Evolutionary conservation across 495 filamentous ascomycete genomes (phyloP).

Genomic region (Podospora pseudoanserina): DNA sequence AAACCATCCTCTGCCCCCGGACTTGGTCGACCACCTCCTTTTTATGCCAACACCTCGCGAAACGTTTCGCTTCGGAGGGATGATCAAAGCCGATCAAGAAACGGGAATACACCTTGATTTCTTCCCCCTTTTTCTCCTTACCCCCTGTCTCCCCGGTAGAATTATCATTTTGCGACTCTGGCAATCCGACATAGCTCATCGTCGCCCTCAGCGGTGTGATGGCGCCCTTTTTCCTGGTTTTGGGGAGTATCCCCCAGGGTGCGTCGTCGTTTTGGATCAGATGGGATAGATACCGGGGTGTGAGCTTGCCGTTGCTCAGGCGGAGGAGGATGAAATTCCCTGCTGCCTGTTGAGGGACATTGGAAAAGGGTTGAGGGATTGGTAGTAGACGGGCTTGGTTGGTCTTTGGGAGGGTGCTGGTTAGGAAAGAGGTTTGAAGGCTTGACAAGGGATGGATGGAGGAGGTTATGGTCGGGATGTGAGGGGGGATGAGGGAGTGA

Average conservation of each 20-base stretch:
- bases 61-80: not conserved
- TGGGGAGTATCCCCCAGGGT: not conserved
- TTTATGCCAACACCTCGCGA: conserved; percentile 1
- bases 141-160: not conserved
- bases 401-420: not conserved
- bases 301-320: not conserved
- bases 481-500: not conserved
- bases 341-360: not conserved
- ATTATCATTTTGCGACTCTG: not conserved
- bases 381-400: not conserved
- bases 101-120: not conserved
- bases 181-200: not conserved
- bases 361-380: not conserved
- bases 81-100: not conserved
- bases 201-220: not conserved
- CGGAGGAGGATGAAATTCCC: not conserved
- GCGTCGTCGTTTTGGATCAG: not conserved
- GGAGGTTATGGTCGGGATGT: not conserved
- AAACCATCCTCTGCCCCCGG: not conserved
- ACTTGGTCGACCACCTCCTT: not conserved
- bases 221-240: not conserved
- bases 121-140: not conserved
- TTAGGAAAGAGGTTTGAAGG: not conserved
- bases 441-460: not conserved
- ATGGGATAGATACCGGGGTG: not conserved